Evolutionary conservation across 2,329 filamentous ascomycete species (phyloP).

Genomic region (Graphilbum sp.): DNA sequence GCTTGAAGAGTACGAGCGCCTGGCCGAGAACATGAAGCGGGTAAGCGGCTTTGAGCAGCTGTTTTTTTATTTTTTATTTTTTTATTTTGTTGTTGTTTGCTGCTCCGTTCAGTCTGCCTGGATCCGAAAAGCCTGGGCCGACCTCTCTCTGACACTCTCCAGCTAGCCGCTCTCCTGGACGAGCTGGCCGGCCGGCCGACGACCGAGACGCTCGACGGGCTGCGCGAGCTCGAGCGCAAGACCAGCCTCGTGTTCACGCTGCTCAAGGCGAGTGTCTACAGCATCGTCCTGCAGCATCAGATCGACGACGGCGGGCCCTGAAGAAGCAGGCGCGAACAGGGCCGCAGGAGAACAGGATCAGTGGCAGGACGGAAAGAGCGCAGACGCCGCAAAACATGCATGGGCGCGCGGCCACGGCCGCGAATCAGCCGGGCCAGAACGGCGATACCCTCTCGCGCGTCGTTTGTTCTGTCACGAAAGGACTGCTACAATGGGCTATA

Average conservation of each 20-base stretch:
- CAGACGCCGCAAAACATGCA: too few relatives aligned
- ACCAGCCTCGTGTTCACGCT: slow-evolving; percentile 89
- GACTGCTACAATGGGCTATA: too few relatives aligned
- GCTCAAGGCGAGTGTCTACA: slow-evolving; percentile 96
- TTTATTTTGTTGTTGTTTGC: not conserved
- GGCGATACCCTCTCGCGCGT: slow-evolving; percentile 9
- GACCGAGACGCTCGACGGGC: slow-evolving; percentile 68
- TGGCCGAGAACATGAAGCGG: slow-evolving; percentile 83
- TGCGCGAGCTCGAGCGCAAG: slow-evolving; percentile 82
- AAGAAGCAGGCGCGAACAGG: too few relatives aligned
- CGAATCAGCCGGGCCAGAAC: too few relatives aligned
- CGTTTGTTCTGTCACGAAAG: too few relatives aligned
- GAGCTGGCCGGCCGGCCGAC: slow-evolving; percentile 54
- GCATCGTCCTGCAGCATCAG: slow-evolving; percentile 95
- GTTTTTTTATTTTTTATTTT: too few relatives aligned
- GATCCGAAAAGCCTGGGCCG: not conserved
- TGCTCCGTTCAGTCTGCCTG: not conserved
- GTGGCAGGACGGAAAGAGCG: too few relatives aligned
- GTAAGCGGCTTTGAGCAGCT: too few relatives aligned
- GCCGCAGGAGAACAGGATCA: not conserved
- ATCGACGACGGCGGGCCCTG: slow-evolving; percentile 49
- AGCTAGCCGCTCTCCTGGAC: slow-evolving; percentile 45
- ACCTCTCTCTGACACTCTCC: not conserved
- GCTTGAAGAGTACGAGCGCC: slow-evolving; percentile 76
- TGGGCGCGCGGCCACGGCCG: too few relatives aligned